Evolutionary conservation across 31 red algal genomes (phyloP).

Genomic region (Odonthalia washingtoniensis): DNA sequence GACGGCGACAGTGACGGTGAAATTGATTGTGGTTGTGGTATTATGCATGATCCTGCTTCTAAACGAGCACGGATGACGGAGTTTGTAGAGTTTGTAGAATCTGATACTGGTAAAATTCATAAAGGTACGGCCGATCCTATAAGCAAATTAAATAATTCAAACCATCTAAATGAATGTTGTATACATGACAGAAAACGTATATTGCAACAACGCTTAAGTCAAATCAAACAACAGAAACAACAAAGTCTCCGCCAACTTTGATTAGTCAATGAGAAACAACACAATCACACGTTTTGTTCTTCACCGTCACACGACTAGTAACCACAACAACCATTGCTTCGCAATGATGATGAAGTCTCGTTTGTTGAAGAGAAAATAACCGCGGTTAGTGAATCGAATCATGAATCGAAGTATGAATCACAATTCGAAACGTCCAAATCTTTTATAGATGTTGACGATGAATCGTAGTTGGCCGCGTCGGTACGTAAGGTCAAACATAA

Average conservation of each 20-base stretch:
- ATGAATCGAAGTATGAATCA: conserved; percentile 22
- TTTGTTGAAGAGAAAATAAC: conserved; percentile 14
- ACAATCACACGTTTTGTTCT: no score
- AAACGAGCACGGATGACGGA: no score
- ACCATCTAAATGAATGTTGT: not conserved
- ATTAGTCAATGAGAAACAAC: no score
- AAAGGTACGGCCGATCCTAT: not conserved
- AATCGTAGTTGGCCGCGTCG: not conserved
- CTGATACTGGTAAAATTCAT: not conserved
- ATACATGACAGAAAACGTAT: no score
- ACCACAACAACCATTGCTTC: not conserved
- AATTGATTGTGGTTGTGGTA: no score
- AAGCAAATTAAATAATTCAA: not conserved
- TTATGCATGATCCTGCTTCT: no score
- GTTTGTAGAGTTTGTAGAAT: no score
- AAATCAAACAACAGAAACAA: no score
- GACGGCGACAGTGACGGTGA: no score
- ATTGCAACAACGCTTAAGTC: no score
- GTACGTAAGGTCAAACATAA: not conserved
- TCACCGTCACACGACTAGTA: no score
- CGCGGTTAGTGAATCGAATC: not conserved
- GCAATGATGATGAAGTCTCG: conserved; percentile 30
- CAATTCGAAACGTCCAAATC: conserved; percentile 18
- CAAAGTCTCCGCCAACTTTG: no score
- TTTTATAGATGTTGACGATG: conserved; percentile 41